These are phyloP conservation scores for Rickenella mellea DNA, from an alignment of 768 basidiomycete species.

Conservation along the genomic window DNA sequence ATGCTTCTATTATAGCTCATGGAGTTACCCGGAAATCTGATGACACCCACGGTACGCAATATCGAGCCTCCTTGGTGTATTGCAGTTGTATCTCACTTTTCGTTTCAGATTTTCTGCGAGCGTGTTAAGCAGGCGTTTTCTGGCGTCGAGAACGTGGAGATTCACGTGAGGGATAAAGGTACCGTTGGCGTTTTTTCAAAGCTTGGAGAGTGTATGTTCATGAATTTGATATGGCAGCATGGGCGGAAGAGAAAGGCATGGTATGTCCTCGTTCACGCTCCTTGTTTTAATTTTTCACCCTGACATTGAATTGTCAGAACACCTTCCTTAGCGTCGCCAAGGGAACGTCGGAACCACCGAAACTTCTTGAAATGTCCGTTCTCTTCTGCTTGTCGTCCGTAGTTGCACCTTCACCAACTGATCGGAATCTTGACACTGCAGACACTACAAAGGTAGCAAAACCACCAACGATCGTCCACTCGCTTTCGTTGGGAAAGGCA, in stretches of 20 bases:
- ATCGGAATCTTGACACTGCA: too few species aligned
- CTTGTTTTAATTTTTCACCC: neutral
- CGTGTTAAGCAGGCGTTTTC: slow-evolving; percentile 59
- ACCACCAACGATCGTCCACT: slow-evolving; percentile 48
- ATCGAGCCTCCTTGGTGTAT: neutral
- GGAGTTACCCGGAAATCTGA: slow-evolving; percentile 80
- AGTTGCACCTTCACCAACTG: neutral
- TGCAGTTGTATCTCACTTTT: neutral
- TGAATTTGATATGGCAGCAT: slow-evolving; percentile 33
- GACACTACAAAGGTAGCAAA: slow-evolving; percentile 74
- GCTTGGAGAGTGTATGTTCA: slow-evolving; percentile 1
- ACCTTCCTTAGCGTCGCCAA: slow-evolving; percentile 83
- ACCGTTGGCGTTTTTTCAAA: slow-evolving; percentile 4
- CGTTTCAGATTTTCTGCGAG: slow-evolving; percentile 52
- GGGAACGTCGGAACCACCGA: slow-evolving; percentile 75
- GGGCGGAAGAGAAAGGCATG: slow-evolving; percentile 83
- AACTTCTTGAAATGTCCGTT: slow-evolving; percentile 74
- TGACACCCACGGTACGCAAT: slow-evolving; percentile 67
- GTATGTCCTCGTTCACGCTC: slow-evolving; percentile 23
- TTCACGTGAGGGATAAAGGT: slow-evolving; percentile 72
- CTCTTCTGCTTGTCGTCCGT: neutral
- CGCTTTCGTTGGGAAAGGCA: slow-evolving; percentile 79
- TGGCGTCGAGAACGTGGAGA: slow-evolving; percentile 56
- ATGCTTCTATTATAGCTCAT: slow-evolving; percentile 42
- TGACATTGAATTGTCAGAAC: slow-evolving; percentile 28